These are phyloP conservation scores for Lippia alba DNA, from an alignment of 305 asterid genomes.

Conservation along the genomic window DNA sequence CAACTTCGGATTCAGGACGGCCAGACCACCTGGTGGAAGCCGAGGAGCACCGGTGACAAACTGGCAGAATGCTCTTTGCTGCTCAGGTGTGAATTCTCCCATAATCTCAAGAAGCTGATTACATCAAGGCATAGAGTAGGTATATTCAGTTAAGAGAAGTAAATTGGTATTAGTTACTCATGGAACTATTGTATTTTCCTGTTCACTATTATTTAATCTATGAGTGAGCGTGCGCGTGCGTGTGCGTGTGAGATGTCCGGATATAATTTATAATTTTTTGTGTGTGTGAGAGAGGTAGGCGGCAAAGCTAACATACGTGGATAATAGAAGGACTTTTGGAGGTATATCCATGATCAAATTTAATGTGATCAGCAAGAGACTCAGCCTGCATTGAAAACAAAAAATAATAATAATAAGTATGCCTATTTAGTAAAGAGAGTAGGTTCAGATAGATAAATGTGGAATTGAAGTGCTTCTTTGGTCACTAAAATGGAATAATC, in stretches of 20 bases:
- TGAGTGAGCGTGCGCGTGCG: too few species aligned
- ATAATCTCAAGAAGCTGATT: constrained; percentile 90
- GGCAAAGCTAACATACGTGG: constrained; percentile 55
- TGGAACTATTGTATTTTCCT: not conserved
- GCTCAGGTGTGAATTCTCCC: constrained; percentile 95
- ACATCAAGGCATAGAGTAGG: constrained; percentile 20
- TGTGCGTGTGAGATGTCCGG: too few species aligned
- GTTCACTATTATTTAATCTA: too few species aligned
- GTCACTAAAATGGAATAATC: constrained; percentile 20
- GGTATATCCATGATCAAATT: constrained; percentile 98
- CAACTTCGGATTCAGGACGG: constrained; percentile 92
- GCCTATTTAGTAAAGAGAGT: not conserved
- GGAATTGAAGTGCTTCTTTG: constrained; percentile 24
- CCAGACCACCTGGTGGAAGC: constrained; percentile 98
- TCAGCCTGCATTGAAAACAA: constrained; percentile 67
- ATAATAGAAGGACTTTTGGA: constrained; percentile 92
- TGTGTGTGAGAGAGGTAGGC: constrained; percentile 18
- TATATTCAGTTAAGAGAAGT: not conserved
- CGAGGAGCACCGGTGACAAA: constrained; percentile 99
- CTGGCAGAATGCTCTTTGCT: constrained; percentile 95
- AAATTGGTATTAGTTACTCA: not conserved
- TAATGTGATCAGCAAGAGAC: constrained; percentile 86
- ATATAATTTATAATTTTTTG: not conserved
- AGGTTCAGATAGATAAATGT: constrained; percentile 30
- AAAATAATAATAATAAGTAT: too few species aligned